Evolutionary conservation across 495 filamentous ascomycete genomes (phyloP).

Genomic region (Lasiosphaeria ovina): DNA sequence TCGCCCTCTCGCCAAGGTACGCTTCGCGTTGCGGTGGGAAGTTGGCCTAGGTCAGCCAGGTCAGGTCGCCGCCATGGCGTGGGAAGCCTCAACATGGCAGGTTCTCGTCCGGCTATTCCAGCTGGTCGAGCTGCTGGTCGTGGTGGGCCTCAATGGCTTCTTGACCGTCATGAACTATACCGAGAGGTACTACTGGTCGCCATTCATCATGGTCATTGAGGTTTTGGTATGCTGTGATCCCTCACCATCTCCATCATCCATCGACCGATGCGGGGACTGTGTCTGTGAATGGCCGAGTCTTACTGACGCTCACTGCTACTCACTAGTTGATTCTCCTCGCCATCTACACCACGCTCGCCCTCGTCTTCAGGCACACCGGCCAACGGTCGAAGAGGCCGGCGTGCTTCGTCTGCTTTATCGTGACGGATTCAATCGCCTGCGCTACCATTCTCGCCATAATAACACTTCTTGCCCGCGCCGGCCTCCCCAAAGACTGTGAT

Average conservation of each 20-base stretch:
- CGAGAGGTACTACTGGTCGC: constrained; percentile 25
- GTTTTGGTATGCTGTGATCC: constrained; percentile 32
- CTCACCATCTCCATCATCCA: not conserved
- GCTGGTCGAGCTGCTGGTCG: constrained; percentile 27
- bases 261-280: not conserved
- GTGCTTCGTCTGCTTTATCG: constrained; percentile 27
- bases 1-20: not conserved
- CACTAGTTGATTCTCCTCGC: constrained; percentile 31
- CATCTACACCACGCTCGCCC: constrained; percentile 34
- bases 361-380: constrained; percentile 33
- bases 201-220: constrained; percentile 33
- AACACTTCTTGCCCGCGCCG: constrained; percentile 31
- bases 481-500: constrained; percentile 36
- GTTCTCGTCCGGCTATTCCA: constrained; percentile 33
- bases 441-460: constrained; percentile 32
- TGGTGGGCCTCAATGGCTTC: constrained; percentile 37
- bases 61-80: constrained; percentile 25
- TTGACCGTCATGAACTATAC: constrained; percentile 30
- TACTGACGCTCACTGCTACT: constrained; percentile 10
- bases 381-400: constrained; percentile 23
- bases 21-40: constrained; percentile 17
- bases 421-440: constrained; percentile 30
- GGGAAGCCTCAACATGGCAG: constrained; percentile 35
- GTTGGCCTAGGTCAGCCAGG: not conserved
- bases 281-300: not conserved